Base-by-base conservation (phyloP, 148 eudicot species). In the Drosera capensis region DNA sequence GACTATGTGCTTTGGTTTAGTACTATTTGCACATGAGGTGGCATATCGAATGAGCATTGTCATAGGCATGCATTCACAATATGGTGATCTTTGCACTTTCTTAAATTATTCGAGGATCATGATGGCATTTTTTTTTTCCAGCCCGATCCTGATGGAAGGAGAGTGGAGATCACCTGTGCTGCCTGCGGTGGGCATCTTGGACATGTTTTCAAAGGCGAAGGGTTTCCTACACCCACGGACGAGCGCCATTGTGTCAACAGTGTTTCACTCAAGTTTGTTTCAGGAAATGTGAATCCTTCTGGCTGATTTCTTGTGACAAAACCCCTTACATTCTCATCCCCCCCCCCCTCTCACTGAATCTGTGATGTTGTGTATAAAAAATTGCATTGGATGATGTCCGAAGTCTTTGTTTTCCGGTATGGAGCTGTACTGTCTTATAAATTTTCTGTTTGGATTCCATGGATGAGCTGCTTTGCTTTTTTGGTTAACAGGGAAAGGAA, bases 171-270 rank as follows among this genome's bases (percentile, higher is more conserved):
- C 20, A 85, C 95, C 2, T 78, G 87, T 39, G 76, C 97, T 15
- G 95, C 95, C 13, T 80, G 93, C 48, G 82, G 95, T 4, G 99
- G 99, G 8, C 99, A 90, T 60, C 87, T 90, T 6, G 99, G 95
- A 5, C 99, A 90, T 26, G 99, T 85, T 14, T 90, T 90, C 57
- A 90, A 90, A 64, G 99, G 99, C 9, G 99, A 90, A 78, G 79
- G 88, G 20, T 85, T 80, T 31, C 55, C 43, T 2, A 80, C 87
- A 1, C 99, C 99, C 13, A 80, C 82, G 2, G 79, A 80, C 43
- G 95, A 90, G 57, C 79, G 97, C 22, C 78, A 78, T 57, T 90
- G 99, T 44, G 99, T 90, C 29, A 90, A 90, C 58, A 90, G 93
- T 45, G 46, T 84, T 48, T 83, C 84, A 1, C 58, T 77, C 18